phyloP scores from a whole-genome alignment of 108 stramenopile genomes.

The Thalassiosira profunda region DNA sequence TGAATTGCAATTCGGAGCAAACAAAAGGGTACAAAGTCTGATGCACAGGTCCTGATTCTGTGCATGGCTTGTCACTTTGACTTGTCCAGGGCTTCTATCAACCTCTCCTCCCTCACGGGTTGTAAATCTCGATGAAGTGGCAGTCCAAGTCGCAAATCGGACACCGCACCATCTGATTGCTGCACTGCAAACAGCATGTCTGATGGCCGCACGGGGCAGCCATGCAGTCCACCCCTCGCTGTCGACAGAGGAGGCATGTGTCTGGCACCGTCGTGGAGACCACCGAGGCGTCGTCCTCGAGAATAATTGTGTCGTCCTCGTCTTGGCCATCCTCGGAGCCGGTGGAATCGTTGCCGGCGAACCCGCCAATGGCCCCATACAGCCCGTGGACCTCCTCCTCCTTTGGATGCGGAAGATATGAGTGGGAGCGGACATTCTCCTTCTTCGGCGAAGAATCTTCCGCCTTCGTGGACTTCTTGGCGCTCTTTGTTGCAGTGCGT shows the following conservation, averaged over 20 bases:
- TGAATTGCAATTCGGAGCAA: too few relatives aligned
- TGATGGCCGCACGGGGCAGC: slow-evolving; percentile 89
- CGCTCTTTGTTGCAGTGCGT: not conserved
- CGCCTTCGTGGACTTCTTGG: not conserved
- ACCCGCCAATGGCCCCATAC: not conserved
- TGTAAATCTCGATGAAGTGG: too few relatives aligned
- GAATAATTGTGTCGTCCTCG: slow-evolving; percentile 1
- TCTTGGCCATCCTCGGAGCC: slow-evolving; percentile 7
- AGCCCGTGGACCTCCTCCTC: not conserved
- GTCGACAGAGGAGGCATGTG: slow-evolving; percentile 70
- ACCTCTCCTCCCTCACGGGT: too few relatives aligned
- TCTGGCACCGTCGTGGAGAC: slow-evolving; percentile 39
- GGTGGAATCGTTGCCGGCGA: not conserved
- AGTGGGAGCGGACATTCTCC: not conserved
- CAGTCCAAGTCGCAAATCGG: slow-evolving; percentile 68
- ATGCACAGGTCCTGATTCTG: too few relatives aligned
- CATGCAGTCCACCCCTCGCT: slow-evolving; percentile 70
- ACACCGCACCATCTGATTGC: slow-evolving; percentile 52
- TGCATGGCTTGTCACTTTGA: too few relatives aligned
- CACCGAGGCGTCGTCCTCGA: slow-evolving; percentile 16
- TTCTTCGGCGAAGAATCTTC: not conserved
- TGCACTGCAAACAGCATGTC: slow-evolving; percentile 70
- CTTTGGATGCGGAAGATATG: not conserved
- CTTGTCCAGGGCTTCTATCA: too few relatives aligned
- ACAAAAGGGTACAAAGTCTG: too few relatives aligned